These are phyloP conservation scores for Mimosa bimucronata DNA, from an alignment of 306 rosid genomes.

Conservation along the genomic window DNA sequence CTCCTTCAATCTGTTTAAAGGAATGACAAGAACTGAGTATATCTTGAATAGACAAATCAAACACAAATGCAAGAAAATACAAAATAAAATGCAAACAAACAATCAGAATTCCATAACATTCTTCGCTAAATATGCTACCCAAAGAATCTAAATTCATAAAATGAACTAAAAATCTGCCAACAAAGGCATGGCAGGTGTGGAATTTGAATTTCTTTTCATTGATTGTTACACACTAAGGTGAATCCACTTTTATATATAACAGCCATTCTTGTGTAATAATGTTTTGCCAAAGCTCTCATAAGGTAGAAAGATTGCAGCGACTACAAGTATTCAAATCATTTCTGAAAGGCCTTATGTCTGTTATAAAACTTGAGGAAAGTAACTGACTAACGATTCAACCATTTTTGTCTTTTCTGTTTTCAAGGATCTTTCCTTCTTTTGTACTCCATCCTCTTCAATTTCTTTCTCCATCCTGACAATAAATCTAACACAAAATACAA, in stretches of 20 bases:
- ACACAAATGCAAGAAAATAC: conserved; percentile 15
- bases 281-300: conserved; percentile 12
- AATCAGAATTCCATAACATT: neutral
- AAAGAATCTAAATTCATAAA: neutral
- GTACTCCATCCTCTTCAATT: conserved; percentile 28
- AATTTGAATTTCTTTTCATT: neutral
- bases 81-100: neutral
- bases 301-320: conserved; percentile 3
- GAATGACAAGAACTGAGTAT: neutral
- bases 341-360: conserved; percentile 16
- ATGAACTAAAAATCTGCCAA: neutral
- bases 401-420: conserved; percentile 17
- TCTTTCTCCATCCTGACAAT: conserved; percentile 3
- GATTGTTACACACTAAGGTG: conserved; percentile 14
- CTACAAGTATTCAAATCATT: conserved; percentile 13
- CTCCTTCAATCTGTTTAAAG: conserved; percentile 80
- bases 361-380: conserved; percentile 7
- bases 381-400: conserved; percentile 3
- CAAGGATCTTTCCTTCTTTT: conserved; percentile 23
- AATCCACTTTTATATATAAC: conserved; percentile 20
- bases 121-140: neutral
- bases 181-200: neutral
- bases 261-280: conserved; percentile 17
- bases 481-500: neutral
- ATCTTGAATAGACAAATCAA: neutral